Evolutionary conservation across 2,329 filamentous ascomycete species (phyloP), one percentile per base, ranked within the genome.

Genomic region (Stagonosporopsis chrysanthemi): DNA sequence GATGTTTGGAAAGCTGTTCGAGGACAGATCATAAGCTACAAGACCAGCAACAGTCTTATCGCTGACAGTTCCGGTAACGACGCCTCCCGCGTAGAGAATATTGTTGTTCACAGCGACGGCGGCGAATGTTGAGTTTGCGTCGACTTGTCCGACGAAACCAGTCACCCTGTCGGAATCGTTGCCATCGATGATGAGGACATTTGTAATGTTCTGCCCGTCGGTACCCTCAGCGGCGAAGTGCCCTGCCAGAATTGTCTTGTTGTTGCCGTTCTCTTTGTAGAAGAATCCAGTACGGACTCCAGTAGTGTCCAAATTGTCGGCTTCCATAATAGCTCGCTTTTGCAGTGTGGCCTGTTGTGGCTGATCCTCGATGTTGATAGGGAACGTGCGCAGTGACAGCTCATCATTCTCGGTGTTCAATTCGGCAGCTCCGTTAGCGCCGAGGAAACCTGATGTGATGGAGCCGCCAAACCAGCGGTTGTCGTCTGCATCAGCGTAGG

Each of bases 241-340:
- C 1, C 95, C 95, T 45, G 88, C 95, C 26, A 98, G 82, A 36
- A 98, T 85, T 0, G 95, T 98, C 54, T 96, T 83, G 75, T 97
- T 97, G 62, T 86, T 84, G 56, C 80, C 81, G 61, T 86, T 85
- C 15, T 83, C 81, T 36, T 84, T 85, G 74, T 96, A 92, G 71
- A 96, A 97, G 2, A 88, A 79, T 28, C 92, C 95, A 7, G 90
- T 86, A 22, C 89, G 82, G n/a, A 96, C 88, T 28, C 91, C 92
- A 2, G 83, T 83, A 8, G 84, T 77, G 58, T 80, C 82, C 43
- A 80, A 68, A 61, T 82, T 82, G 40, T 80, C 74, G 17, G 71
- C 72, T 26, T 71, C 73, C 33, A 78, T 61, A 14, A 78, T 69
- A n/a, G 77, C 77, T 60, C 80, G 75, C 71, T 81, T 82, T 36